Conservation (phyloP, 345 rosid genomes). For the Salix exigua region DNA sequence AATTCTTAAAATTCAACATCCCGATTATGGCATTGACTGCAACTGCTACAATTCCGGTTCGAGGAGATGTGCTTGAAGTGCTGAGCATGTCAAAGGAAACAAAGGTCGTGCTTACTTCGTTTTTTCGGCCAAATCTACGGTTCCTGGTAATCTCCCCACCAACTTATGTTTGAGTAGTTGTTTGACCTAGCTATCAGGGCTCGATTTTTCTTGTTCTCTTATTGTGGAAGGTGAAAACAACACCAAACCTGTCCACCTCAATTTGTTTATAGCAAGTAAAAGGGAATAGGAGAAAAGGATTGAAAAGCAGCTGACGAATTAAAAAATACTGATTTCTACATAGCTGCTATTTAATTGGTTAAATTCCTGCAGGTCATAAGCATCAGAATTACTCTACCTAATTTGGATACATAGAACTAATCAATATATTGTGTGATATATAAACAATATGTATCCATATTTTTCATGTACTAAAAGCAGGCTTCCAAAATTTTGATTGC, state of each 20-base stretch:
- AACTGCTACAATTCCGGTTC: conserved; percentile 74
- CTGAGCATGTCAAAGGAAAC: conserved; percentile 65
- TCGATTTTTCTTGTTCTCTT: background rate
- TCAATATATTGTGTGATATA: no score
- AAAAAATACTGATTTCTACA: no score
- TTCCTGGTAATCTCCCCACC: conserved; percentile 42
- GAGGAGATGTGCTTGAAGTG: conserved; percentile 64
- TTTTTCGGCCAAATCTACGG: conserved; percentile 68
- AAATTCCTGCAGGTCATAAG: no score
- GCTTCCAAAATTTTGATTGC: no score
- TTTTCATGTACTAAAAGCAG: no score
- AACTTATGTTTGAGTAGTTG: background rate
- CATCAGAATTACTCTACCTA: no score
- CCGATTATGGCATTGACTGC: conserved; percentile 95
- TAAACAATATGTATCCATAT: no score
- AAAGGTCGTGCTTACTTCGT: conserved; percentile 72
- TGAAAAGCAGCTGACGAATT: no score
- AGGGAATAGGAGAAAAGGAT: background rate
- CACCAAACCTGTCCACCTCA: background rate
- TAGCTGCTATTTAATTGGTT: no score
- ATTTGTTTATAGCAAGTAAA: background rate
- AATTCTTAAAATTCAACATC: conserved; percentile 56
- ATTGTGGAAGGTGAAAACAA: background rate
- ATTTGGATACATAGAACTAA: no score
- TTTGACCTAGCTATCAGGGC: background rate